phyloP scores from a whole-genome alignment of 2,329 filamentous ascomycete genomes.

The Magnaporthiopsis poae region DNA sequence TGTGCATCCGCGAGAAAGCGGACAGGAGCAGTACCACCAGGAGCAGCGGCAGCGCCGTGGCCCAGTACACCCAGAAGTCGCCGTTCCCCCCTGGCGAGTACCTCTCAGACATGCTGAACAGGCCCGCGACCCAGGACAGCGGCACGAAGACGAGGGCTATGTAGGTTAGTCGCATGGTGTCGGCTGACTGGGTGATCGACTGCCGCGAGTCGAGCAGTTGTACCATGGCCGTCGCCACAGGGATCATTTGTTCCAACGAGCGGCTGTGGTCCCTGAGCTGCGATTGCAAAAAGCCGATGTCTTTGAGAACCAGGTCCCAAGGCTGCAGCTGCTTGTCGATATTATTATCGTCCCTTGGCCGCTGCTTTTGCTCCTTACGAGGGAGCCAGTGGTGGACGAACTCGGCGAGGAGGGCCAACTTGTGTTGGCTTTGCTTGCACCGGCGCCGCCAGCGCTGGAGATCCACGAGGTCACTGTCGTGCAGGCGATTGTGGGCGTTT shows the following conservation, averaged over 20 bases:
- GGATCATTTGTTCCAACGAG: slow-evolving; percentile 14
- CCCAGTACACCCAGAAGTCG: slow-evolving; percentile 12
- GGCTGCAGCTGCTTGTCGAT: background rate
- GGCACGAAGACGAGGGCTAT: slow-evolving; percentile 14
- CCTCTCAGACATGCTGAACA: slow-evolving; percentile 12
- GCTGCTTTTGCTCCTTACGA: background rate
- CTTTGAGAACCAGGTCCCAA: slow-evolving; percentile 10
- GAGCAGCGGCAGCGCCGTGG: background rate
- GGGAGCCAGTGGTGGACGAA: slow-evolving; percentile 12
- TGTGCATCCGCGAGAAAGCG: too few species aligned
- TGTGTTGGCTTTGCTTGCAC: slow-evolving; percentile 13
- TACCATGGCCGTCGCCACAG: slow-evolving; percentile 13
- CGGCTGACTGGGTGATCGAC: slow-evolving; percentile 9
- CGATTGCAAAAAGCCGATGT: slow-evolving; percentile 10
- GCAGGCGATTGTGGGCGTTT: slow-evolving; percentile 10
- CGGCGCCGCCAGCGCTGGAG: slow-evolving; percentile 16
- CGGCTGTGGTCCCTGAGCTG: slow-evolving; percentile 12
- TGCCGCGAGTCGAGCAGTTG: slow-evolving; percentile 15
- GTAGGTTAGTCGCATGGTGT: slow-evolving; percentile 11
- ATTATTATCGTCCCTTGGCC: background rate
- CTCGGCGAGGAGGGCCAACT: slow-evolving; percentile 10
- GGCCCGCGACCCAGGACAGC: slow-evolving; percentile 11
- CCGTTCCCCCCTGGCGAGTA: slow-evolving; percentile 9
- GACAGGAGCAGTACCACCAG: too few species aligned
- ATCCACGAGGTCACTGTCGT: slow-evolving; percentile 14